Base-by-base conservation (phyloP, 23 red algal genomes). In the Gracilariopsis chorda region DNA sequence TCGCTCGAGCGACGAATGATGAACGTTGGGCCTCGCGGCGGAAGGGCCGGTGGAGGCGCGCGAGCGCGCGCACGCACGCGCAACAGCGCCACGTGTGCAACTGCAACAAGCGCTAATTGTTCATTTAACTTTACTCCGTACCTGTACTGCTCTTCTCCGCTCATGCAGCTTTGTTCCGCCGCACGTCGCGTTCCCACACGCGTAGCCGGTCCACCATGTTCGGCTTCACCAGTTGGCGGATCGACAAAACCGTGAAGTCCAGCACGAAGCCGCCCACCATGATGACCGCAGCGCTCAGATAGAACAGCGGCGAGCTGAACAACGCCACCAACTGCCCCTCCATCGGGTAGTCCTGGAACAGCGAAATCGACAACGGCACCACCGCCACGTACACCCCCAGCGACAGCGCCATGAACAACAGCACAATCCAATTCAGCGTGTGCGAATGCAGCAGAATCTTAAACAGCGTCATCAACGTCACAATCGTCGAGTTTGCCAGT, bases 361-460 rank as follows among this genome's bases (percentile, higher is more conserved):
- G 20, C 21, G 21, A 46, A 25, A 87, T 94, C 9, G 84, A 57
- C 47, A 89, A 19, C 19, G 92, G 92, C 39, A 87, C 59, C 14
- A 86, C 71, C 40, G 47, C 67, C 20, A 94, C 49, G 80, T 77
- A 94, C 40, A 86, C 60, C 16, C 55, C 80, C 29, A 94, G 12
- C 13, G 80, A 85, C 45, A 87, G 51, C n/a, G 79, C 56, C 78
- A 94, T 78, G 3, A 58, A 46, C 46, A 94, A 46, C 59, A 94
- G 51, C 41, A 94, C 80, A 48, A 94, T 80, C 91, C 91, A 94
- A 34, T 94, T 94, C 52, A 84, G 34, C n/a, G 82, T 85, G 67
- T 80, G 91, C 52, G 91, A 94, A 34, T 86, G 46, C 13, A 94
- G 23, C 70, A 86, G 59, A 39, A 94, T 86, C 57, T 94, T 94